Base-by-base conservation (phyloP, 331 rosid genomes). In the Malus hybrid region DNA sequence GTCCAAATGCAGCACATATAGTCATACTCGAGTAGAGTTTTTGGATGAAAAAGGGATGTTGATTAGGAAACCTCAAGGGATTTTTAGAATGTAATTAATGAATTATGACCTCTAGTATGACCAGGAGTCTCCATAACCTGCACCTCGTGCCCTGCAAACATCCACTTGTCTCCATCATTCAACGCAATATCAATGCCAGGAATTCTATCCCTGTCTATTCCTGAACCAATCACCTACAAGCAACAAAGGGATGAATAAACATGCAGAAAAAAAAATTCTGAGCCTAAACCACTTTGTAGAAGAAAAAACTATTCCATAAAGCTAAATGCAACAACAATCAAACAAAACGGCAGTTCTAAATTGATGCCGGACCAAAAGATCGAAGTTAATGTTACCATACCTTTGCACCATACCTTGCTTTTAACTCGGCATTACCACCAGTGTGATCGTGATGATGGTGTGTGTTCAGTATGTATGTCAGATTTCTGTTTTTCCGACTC, bases 141-240 rank as follows among this genome's bases (percentile, higher is more conserved):
- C 81, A 90, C 99, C 89, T 92, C 97, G 77, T 92, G 97, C 61
- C 97, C 97, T 22, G 97, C 97, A 85, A 95, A 95, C 99, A 95
- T 95, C 99, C 97, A 95, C 88, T 79, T 90, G 87, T 95, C 99
- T 79, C 96, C 99, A 77, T 90, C 97, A 42, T 89, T 90, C 84
- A 95, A 89, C 75, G 67, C 75, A 76, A 95, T 95, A 79, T 95
- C 99, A 66, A 92, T 88, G 54, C 93, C 97, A 42, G 99, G 96
- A 75, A 95, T 88, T 80, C 89, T 89, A 50, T 92, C 92, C 74
- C 79, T 85, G 85, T 95, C 99, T 62, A 80, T 61, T 79, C 82
- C 91, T 5, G 99, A 91, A 63, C 93, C 99, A 85, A 95, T 95
- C 81, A 95, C 99, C 99, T 95, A 77, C 32, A 83, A 50, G 59